A percentile compares a stretch with the other conserved stretches of the same genome.
Conservation (phyloP, 2,329 filamentous ascomycete genomes). For the Claviceps africana region DNA sequence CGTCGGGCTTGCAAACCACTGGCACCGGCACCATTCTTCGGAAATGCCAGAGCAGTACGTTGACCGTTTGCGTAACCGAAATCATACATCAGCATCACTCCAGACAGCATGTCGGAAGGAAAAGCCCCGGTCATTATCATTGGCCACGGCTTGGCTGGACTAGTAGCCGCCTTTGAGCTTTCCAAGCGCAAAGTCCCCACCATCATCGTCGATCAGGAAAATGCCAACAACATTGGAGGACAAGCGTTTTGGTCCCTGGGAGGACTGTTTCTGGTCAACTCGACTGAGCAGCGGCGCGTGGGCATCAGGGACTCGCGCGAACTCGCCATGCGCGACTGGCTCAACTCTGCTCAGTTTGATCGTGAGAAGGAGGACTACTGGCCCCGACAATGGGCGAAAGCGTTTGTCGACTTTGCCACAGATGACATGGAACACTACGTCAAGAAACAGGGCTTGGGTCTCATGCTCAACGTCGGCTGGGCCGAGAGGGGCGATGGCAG, state of each 20-base stretch:
- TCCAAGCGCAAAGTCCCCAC: conserved; percentile 33
- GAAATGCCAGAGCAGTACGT: not conserved
- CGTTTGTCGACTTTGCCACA: conserved; percentile 47
- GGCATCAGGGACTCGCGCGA: conserved; percentile 44
- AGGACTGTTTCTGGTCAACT: conserved; percentile 46
- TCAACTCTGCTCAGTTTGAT: conserved; percentile 43
- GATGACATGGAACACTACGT: conserved; percentile 46
- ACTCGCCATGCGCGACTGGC: conserved; percentile 45
- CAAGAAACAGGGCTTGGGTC: conserved; percentile 36
- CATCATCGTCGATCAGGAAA: conserved; percentile 45
- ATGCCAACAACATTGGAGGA: conserved; percentile 40
- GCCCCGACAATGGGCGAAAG: conserved; percentile 48
- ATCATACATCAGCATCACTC: not conserved
- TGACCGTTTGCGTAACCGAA: not conserved
- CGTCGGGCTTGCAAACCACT: no score
- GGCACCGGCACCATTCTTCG: not conserved
- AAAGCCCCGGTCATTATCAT: conserved; percentile 36
- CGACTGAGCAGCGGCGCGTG: conserved; percentile 39
- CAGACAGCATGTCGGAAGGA: conserved; percentile 17
- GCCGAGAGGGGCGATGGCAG: conserved; percentile 44
- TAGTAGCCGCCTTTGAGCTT: conserved; percentile 45
- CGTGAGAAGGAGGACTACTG: conserved; percentile 41
- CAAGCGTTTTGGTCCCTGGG: conserved; percentile 53
- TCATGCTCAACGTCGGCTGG: conserved; percentile 43
- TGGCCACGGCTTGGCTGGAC: conserved; percentile 43